A percentile compares a stretch with the other conserved stretches of the same genome.
Conservation (phyloP, 2,329 filamentous ascomycete species). For the Diaporthe nobilis region DNA sequence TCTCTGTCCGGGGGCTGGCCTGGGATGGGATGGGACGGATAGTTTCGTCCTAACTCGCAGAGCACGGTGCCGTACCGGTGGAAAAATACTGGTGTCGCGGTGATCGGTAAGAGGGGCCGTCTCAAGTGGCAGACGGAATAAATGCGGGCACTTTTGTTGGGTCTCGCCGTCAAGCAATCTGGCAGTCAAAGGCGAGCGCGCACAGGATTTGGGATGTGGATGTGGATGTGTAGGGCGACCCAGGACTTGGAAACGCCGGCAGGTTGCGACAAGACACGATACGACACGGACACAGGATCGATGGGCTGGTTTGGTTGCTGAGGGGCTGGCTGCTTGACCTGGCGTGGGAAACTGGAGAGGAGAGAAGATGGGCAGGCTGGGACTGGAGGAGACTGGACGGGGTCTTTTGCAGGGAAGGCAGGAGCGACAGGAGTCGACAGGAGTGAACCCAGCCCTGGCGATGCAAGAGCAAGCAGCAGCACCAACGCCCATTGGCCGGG, state of each 20-base stretch:
- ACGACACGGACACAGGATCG: neutral
- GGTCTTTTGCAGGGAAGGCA: conserved; percentile 30
- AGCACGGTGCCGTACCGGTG: neutral
- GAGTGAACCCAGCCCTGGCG: conserved; percentile 21
- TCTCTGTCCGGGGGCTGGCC: neutral
- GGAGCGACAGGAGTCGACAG: conserved; percentile 3
- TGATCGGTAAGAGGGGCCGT: conserved; percentile 41
- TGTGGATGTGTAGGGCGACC: neutral
- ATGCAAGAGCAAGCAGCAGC: conserved; percentile 4
- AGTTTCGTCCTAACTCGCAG: conserved; percentile 24
- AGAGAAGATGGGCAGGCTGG: conserved; percentile 19
- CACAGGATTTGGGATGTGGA: conserved; percentile 2
- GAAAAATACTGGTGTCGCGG: conserved; percentile 32
- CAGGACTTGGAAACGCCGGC: conserved; percentile 1
- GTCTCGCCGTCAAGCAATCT: conserved; percentile 7
- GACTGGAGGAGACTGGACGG: neutral
- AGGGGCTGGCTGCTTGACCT: neutral
- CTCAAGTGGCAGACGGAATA: conserved; percentile 21
- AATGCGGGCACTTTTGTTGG: conserved; percentile 28
- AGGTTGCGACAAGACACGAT: conserved; percentile 23
- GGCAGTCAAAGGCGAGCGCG: neutral
- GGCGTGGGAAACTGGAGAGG: neutral
- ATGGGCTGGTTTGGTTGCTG: neutral
- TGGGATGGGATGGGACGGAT: conserved; percentile 22
- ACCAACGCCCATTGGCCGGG: conserved; percentile 32